Conservation (phyloP, 225 moss, liverwort and hornwort genomes). For the Sphagnum contortum region DNA sequence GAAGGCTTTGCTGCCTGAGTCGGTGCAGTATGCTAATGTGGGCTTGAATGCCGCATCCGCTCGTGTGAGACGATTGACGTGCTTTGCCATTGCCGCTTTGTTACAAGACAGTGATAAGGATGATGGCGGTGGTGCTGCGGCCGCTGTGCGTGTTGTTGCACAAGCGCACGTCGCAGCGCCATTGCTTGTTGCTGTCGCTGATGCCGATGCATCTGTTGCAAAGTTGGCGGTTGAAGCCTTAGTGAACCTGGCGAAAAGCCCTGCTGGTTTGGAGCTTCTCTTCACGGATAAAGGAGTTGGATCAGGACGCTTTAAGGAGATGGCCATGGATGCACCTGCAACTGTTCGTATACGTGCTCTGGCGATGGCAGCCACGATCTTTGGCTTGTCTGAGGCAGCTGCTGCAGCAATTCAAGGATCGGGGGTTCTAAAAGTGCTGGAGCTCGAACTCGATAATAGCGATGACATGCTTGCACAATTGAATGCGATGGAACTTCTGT, state of each 20-base stretch:
- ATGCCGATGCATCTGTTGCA: conserved; percentile 62
- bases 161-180: conserved; percentile 36
- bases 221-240: conserved; percentile 60
- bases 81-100: conserved; percentile 47
- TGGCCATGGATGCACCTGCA: conserved; percentile 53
- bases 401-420: conserved; percentile 61
- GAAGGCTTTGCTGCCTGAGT: conserved; percentile 42
- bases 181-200: conserved; percentile 53
- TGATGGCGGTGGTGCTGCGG: conserved; percentile 9
- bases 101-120: conserved; percentile 26
- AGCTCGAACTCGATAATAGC: conserved; percentile 61
- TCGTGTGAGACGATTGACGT: conserved; percentile 57
- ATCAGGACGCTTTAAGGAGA: conserved; percentile 28
- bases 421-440: conserved; percentile 56
- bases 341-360: conserved; percentile 66
- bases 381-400: conserved; percentile 60
- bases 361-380: conserved; percentile 54
- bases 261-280: conserved; percentile 59
- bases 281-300: conserved; percentile 41
- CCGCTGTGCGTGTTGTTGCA: conserved; percentile 27
- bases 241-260: conserved; percentile 37
- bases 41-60: conserved; percentile 71
- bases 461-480: conserved; percentile 76
- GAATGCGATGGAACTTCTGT: conserved; percentile 83
- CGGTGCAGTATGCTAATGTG: conserved; percentile 48